These are phyloP conservation scores for Verticillium klebahnii DNA, from an alignment of 2,329 filamentous ascomycete genomes.

Conservation along the genomic window DNA sequence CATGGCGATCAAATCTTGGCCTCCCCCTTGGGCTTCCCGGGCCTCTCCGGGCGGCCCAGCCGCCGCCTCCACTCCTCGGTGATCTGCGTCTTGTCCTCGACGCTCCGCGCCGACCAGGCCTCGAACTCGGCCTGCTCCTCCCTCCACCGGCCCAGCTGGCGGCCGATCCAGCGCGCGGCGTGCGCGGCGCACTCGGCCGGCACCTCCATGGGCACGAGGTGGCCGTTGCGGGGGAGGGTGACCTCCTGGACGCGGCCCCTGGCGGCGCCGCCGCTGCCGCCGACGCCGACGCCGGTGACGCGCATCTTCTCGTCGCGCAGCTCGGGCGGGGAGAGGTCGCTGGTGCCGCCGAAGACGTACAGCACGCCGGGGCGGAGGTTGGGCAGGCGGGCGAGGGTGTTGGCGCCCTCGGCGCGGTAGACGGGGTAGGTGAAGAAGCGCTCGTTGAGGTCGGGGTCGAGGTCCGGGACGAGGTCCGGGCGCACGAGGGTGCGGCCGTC, in stretches of 20 bases:
- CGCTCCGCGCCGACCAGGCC: slow-evolving; percentile 46
- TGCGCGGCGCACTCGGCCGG: slow-evolving; percentile 61
- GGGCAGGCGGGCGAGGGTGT: slow-evolving; percentile 53
- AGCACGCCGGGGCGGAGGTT: slow-evolving; percentile 60
- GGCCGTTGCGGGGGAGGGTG: slow-evolving; percentile 61
- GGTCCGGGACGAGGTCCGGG: slow-evolving; percentile 38
- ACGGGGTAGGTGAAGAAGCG: slow-evolving; percentile 44
- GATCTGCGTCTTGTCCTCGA: slow-evolving; percentile 50
- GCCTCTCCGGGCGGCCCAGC: slow-evolving; percentile 27
- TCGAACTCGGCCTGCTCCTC: slow-evolving; percentile 52
- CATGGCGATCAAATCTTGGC: slow-evolving; percentile 8
- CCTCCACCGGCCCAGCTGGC: slow-evolving; percentile 54
- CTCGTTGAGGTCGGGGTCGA: slow-evolving; percentile 32
- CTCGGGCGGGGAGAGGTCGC: slow-evolving; percentile 48
- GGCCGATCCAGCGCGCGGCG: slow-evolving; percentile 50
- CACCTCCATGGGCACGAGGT: slow-evolving; percentile 80
- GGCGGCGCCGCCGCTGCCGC: slow-evolving; percentile 62
- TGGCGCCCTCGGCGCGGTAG: slow-evolving; percentile 61
- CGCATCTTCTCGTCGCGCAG: slow-evolving; percentile 53
- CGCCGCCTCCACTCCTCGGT: slow-evolving; percentile 53
- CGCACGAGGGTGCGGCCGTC: slow-evolving; percentile 33
- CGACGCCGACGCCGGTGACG: slow-evolving; percentile 58
- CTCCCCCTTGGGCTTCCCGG: slow-evolving; percentile 8
- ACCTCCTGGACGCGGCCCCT: slow-evolving; percentile 64
- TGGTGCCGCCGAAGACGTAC: slow-evolving; percentile 63